A percentile compares a stretch with the other conserved stretches of the same genome.
Evolutionary conservation across 2,329 filamentous ascomycete species (phyloP).

Genomic region (Whalleya microplaca): DNA sequence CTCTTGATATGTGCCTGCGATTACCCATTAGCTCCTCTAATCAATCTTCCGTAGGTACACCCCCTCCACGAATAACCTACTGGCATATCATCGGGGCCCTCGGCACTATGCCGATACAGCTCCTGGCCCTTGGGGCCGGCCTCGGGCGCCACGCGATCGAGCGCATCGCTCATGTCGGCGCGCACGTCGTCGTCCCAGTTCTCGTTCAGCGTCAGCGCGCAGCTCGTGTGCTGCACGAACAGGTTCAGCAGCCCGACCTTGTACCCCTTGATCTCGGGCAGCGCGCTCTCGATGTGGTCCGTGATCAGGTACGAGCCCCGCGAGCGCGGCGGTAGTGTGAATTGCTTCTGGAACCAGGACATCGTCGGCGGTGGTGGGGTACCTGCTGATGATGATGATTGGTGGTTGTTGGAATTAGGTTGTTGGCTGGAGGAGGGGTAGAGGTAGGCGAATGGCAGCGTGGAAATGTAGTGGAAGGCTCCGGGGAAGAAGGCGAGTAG

Average conservation of each 20-base stretch:
- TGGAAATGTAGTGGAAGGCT: slow-evolving; percentile 56
- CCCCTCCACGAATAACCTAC: slow-evolving; percentile 47
- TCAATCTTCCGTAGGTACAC: neutral
- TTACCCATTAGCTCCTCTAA: neutral
- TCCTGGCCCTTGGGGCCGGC: slow-evolving; percentile 70
- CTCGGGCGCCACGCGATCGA: slow-evolving; percentile 87
- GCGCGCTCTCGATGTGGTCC: slow-evolving; percentile 66
- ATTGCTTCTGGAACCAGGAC: slow-evolving; percentile 84
- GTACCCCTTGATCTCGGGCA: slow-evolving; percentile 83
- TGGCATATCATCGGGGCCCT: slow-evolving; percentile 94
- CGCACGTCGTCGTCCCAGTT: slow-evolving; percentile 87
- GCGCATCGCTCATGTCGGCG: slow-evolving; percentile 88
- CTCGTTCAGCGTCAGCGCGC: slow-evolving; percentile 89
- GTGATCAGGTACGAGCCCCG: slow-evolving; percentile 92
- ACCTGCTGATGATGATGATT: too few species aligned
- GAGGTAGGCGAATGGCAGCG: slow-evolving; percentile 49
- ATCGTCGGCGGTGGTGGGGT: slow-evolving; percentile 52
- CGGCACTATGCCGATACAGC: slow-evolving; percentile 84
- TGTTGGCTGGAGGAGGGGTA: slow-evolving; percentile 18
- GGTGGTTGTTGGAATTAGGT: too few species aligned
- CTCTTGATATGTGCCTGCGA: slow-evolving; percentile 87
- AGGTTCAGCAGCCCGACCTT: slow-evolving; percentile 85
- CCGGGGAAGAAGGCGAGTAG: slow-evolving; percentile 56
- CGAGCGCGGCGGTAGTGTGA: slow-evolving; percentile 75
- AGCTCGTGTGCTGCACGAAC: slow-evolving; percentile 94